These are phyloP conservation scores for Russula dissimulans DNA, from an alignment of 768 basidiomycete genomes.

Conservation along the genomic window DNA sequence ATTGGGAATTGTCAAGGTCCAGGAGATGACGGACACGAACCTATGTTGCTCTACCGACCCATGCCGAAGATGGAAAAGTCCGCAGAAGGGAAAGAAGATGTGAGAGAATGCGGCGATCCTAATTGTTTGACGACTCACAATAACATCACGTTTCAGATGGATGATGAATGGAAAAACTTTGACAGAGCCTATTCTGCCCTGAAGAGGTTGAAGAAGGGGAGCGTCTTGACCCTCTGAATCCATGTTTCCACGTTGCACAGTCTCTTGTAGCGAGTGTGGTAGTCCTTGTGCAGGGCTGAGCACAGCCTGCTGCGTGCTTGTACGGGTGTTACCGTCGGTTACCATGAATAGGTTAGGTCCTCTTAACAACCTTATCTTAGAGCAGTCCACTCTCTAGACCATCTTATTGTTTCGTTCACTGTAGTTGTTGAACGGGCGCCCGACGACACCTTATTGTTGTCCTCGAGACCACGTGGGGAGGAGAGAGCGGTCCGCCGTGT, in stretches of 20 bases:
- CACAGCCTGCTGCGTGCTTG: neutral
- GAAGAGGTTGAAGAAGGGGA: conserved; percentile 45
- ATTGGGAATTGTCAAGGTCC: neutral
- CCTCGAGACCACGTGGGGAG: conserved; percentile 4
- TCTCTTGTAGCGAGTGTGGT: neutral
- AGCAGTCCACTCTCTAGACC: no score
- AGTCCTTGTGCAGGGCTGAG: neutral
- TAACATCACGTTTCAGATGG: conserved; percentile 58
- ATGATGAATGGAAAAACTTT: conserved; percentile 79
- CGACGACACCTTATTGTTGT: no score
- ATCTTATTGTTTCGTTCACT: conserved; percentile 8
- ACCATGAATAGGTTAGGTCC: neutral
- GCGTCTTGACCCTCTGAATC: conserved; percentile 26
- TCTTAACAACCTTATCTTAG: neutral
- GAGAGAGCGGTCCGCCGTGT: conserved; percentile 1
- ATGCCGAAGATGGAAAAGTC: neutral
- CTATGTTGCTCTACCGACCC: conserved; percentile 25
- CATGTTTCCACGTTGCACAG: conserved; percentile 22
- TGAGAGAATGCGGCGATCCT: neutral
- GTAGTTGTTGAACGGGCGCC: no score
- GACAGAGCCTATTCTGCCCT: conserved; percentile 49
- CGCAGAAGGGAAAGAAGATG: neutral
- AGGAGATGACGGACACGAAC: conserved; percentile 9
- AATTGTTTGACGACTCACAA: conserved; percentile 35
- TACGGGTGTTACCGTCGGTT: neutral